phyloP scores from a whole-genome alignment of 768 basidiomycete genomes.

The Flagelloscypha sp. region DNA sequence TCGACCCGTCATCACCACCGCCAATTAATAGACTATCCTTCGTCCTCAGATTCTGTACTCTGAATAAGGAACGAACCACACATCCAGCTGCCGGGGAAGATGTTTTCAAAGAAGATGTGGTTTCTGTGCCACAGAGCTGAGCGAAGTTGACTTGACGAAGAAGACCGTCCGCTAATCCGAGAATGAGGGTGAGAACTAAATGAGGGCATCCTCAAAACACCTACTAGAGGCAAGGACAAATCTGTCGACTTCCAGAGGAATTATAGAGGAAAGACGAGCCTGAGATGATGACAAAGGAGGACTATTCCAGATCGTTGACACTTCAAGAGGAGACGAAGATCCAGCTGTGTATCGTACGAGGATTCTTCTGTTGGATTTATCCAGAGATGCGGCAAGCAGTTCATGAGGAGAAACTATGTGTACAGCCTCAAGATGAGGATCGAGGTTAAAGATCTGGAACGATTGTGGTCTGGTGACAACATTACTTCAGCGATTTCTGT shows the following conservation, averaged over 20 bases:
- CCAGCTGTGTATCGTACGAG: no score
- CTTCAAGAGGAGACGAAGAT: no score
- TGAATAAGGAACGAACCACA: constrained; percentile 42
- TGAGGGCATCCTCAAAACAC: constrained; percentile 13
- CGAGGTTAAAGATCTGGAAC: constrained; percentile 14
- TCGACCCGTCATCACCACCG: constrained; percentile 70
- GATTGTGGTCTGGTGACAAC: constrained; percentile 12
- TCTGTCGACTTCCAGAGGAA: constrained; percentile 49
- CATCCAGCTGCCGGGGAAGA: constrained; percentile 43
- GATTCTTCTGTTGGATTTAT: no score
- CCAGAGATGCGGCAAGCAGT: no score
- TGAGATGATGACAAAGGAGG: constrained; percentile 5
- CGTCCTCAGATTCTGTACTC: constrained; percentile 49
- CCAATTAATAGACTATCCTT: constrained; percentile 60
- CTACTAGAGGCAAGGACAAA: constrained; percentile 62
- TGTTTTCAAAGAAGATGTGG: constrained; percentile 21
- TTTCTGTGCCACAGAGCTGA: constrained; percentile 22
- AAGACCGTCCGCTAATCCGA: constrained; percentile 40
- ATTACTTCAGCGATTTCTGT: no score
- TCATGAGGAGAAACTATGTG: no score
- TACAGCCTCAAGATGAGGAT: constrained; percentile 17
- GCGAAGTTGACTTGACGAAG: constrained; percentile 40
- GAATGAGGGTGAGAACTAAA: constrained; percentile 7
- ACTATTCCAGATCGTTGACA: constrained; percentile 1
- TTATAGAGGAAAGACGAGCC: constrained; percentile 17